phyloP scores from a whole-genome alignment of 2,329 filamentous ascomycete species.

The Ceratocystis ficicola region DNA sequence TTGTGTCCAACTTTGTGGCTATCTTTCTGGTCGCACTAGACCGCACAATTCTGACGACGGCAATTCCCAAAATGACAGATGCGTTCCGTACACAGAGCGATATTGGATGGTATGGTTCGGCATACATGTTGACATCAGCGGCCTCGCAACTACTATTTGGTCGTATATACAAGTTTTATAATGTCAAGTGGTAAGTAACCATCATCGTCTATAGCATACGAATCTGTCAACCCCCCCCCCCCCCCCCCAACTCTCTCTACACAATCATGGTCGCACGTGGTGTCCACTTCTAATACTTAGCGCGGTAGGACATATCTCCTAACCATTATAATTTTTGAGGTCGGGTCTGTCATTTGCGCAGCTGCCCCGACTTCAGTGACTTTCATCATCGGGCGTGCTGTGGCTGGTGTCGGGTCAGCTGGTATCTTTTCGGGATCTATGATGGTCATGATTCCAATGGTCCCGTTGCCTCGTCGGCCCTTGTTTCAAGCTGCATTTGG shows the following conservation, averaged over 20 bases:
- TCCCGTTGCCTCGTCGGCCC: constrained; percentile 48
- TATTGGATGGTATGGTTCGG: constrained; percentile 49
- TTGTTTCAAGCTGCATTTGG: constrained; percentile 47
- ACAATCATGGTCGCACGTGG: too few relatives aligned
- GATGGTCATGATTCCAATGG: constrained; percentile 45
- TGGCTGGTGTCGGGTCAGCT: constrained; percentile 44
- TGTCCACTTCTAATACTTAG: neutral
- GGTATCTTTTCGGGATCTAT: constrained; percentile 47
- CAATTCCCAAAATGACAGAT: constrained; percentile 40
- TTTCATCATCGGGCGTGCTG: constrained; percentile 45
- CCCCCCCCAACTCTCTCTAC: too few relatives aligned
- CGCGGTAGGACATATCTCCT: constrained; percentile 33
- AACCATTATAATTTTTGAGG: constrained; percentile 41
- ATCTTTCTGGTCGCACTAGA: constrained; percentile 48
- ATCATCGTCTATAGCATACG: too few relatives aligned
- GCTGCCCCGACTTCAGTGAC: constrained; percentile 41
- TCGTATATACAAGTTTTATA: constrained; percentile 40
- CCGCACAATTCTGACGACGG: constrained; percentile 42
- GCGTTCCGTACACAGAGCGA: constrained; percentile 44
- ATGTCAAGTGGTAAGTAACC: constrained; percentile 33
- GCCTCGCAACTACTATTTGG: constrained; percentile 42
- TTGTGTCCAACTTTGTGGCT: constrained; percentile 42
- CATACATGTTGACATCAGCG: constrained; percentile 47
- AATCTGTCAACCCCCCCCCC: too few relatives aligned
- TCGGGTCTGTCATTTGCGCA: constrained; percentile 44